Evolutionary conservation across 176 grass and related monocot genomes (phyloP).

Genomic region (Microstegium vimineum): DNA sequence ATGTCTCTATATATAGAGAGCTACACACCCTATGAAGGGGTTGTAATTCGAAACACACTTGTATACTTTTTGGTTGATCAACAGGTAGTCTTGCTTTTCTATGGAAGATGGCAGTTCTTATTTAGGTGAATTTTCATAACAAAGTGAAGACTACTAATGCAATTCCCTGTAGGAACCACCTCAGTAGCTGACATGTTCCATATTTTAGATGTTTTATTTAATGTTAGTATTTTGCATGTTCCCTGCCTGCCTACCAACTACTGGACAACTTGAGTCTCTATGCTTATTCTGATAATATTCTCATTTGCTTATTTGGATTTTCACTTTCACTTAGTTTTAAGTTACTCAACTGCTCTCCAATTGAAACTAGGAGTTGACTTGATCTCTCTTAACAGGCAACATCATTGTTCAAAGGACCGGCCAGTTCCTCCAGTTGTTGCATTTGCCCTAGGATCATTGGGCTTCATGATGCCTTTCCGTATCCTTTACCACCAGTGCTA

Average conservation of each 20-base stretch:
- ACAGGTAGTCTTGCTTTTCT: not conserved
- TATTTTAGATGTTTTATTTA: not conserved
- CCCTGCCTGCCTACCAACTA: not conserved
- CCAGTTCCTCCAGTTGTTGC: constrained; percentile 93
- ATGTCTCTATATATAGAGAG: too few relatives aligned
- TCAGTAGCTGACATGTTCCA: not conserved
- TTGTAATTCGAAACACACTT: too few relatives aligned
- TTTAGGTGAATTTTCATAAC: not conserved
- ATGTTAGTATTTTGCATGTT: not conserved
- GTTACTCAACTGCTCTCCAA: not conserved
- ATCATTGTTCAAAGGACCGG: constrained; percentile 98
- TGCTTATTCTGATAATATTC: not conserved
- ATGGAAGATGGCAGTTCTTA: not conserved
- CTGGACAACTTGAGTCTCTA: not conserved
- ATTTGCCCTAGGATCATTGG: constrained; percentile 87
- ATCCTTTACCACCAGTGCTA: constrained; percentile 42
- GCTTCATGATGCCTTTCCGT: constrained; percentile 98
- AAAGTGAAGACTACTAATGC: not conserved
- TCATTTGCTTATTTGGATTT: not conserved
- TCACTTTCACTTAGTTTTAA: not conserved
- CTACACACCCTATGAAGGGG: too few relatives aligned
- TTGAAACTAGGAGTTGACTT: constrained; percentile 17
- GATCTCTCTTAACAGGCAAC: constrained; percentile 53
- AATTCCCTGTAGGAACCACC: not conserved
- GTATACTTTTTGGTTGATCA: too few relatives aligned